Evolutionary conservation across 352 stramenopile genomes (phyloP), one percentile per base, ranked within the genome.

Genomic region (Phytophthora litchii): DNA sequence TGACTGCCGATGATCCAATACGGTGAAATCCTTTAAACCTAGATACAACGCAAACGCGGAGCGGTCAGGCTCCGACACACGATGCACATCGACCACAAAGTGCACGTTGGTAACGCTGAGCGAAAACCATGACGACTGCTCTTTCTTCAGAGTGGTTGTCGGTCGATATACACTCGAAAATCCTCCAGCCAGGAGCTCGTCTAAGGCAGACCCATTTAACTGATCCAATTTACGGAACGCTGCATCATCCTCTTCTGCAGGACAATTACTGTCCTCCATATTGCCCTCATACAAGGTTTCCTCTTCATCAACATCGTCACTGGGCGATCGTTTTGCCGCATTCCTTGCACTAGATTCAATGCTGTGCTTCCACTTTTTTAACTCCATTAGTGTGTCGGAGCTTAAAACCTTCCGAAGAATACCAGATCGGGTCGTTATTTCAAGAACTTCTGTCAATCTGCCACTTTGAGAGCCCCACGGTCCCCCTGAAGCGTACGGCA

Each of bases 121-220:
- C n/a, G 83, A 89, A 20, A 91, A 91, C 85, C 85, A 94, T 0
- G 60, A 76, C 16, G 72, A 74, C 34, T 84, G 82, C 11, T 85
- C 60, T 29, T 78, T 70, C 19, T 86, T 67, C 9, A 88, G 63
- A n/a, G 68, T 67, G 11, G 55, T 55, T 16, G 70, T 66, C 14
- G 84, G 46, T 31, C 74, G 73, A 52, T 90, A 94, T 6, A 84
- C 56, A 36, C 89, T 86, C 12, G 82, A 91, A 51, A 94, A 94
- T 0, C 83, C 85, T 34, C 82, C 82, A 10, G 83, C 60, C 17
- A 91, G 21, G 12, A 94, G 70, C 9, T 81, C 72, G 35, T 90
- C 78, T 6, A 83, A 48, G 2, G 51, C 46, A n/a, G 63, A 57
- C 10, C 41, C 70, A 51, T 64, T 54, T 23, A 64, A 69, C 27